Percentiles rank a stretch among this genome's conserved stretches.
phyloP scores from a whole-genome alignment of 345 rosid genomes.

The Gynandropsis gynandra region DNA sequence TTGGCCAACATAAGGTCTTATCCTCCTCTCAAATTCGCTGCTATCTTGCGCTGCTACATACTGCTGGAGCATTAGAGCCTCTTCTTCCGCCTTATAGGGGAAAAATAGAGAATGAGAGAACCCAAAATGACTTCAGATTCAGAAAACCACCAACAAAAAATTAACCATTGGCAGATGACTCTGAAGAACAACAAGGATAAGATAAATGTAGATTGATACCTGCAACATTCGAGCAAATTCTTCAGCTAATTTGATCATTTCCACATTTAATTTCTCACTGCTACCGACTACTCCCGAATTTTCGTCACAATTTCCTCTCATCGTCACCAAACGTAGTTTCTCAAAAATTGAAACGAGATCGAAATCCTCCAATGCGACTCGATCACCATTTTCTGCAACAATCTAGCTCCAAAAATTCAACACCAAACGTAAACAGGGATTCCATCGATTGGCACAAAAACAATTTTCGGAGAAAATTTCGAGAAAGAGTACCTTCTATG shows the following conservation, averaged over 20 bases:
- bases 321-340: constrained; percentile 47
- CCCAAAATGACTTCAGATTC: not conserved
- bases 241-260: constrained; percentile 52
- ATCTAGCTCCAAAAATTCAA: constrained; percentile 34
- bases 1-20: constrained; percentile 49
- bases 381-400: constrained; percentile 43
- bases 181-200: not conserved
- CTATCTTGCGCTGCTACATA: constrained; percentile 30
- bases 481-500: constrained; percentile 43
- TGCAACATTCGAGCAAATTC: constrained; percentile 73
- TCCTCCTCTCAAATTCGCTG: constrained; percentile 29
- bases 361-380: constrained; percentile 45
- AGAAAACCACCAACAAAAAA: constrained; percentile 7
- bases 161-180: not conserved
- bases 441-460: not conserved
- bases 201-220: constrained; percentile 26
- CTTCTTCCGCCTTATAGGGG: constrained; percentile 68
- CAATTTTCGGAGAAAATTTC: not conserved
- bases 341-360: constrained; percentile 45
- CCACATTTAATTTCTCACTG: constrained; percentile 20
- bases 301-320: constrained; percentile 23
- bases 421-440: constrained; percentile 16
- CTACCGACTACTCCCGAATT: constrained; percentile 20
- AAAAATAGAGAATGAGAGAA: not conserved
- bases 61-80: constrained; percentile 65